Evolutionary conservation across 495 filamentous ascomycete species (phyloP).

Genomic region (Neurospora sp.): DNA sequence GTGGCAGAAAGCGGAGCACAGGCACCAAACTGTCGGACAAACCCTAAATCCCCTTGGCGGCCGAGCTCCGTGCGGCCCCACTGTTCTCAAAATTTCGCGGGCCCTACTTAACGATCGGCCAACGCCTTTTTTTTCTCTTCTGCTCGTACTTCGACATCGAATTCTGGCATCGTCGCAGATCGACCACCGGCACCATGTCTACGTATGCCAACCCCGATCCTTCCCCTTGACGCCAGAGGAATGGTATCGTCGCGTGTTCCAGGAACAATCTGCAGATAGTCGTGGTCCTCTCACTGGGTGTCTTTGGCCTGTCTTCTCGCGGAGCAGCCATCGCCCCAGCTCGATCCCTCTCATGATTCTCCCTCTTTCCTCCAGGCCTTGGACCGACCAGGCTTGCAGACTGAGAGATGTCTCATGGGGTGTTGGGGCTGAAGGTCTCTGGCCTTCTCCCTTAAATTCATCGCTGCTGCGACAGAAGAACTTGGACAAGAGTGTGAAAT

Average conservation of each 20-base stretch:
- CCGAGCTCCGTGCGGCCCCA: constrained; percentile 8
- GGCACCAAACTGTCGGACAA: constrained; percentile 7
- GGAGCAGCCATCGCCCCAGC: constrained; percentile 47
- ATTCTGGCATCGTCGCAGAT: constrained; percentile 8
- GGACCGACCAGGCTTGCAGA: constrained; percentile 28
- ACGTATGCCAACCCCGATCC: constrained; percentile 51
- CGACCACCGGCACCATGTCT: constrained; percentile 43
- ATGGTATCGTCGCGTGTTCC: constrained; percentile 44
- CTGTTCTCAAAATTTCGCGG: constrained; percentile 6
- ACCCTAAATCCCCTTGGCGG: constrained; percentile 19
- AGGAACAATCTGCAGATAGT: constrained; percentile 48
- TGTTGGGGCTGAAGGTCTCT: constrained; percentile 64
- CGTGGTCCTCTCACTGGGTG: constrained; percentile 71
- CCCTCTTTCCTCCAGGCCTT: constrained; percentile 42
- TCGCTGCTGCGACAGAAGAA: constrained; percentile 48
- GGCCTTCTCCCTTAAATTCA: constrained; percentile 74
- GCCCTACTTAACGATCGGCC: constrained; percentile 4
- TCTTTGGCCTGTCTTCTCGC: constrained; percentile 23
- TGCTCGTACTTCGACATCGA: constrained; percentile 5
- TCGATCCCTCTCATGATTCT: constrained; percentile 63
- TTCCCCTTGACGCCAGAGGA: constrained; percentile 32
- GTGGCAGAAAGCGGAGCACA: constrained; percentile 15
- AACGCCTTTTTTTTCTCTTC: constrained; percentile 11
- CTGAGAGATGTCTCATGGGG: constrained; percentile 50
- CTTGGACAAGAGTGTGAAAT: constrained; percentile 1